Evolutionary conservation across 176 grass and related monocot species (phyloP), one percentile per base, ranked within the genome.

Genomic region (Metroxylon sagu): DNA sequence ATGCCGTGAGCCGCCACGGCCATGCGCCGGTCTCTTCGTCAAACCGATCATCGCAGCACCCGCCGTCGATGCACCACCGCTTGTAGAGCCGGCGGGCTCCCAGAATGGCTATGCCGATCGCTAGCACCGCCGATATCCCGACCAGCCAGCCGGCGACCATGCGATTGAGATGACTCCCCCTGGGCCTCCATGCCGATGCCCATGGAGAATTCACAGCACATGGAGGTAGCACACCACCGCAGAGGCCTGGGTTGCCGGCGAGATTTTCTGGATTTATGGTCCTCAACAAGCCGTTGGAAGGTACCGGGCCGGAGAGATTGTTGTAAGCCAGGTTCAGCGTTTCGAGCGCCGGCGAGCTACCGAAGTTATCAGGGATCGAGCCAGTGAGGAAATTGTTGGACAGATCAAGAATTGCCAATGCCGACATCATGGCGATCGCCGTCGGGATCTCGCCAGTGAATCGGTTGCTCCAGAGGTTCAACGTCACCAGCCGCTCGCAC

Each of bases 281-380:
- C 28, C 70, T 72, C 14, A 97, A 6, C 21, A 97, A 54, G 18
- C 93, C 87, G 3, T 79, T 92, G 1, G 81, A 39, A 0, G 93
- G 87, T 57, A 97, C 84, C 17, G 81, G 74, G 6, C 93, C 93
- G 0, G 76, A 83, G 27, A 97, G 93, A 57, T 97, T 97, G 73
- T 97, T 97, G 81, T 97, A 80, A 18, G 93, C 81, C 60, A 97
- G 43, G 77, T 83, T 97, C 8, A 97, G 73, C 93, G 83, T 91
- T 53, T 97, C 93, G 8, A 97, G 79, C 52, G 93, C 87, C 16
- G 84, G 93, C 5, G 87, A 97, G 73, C 73, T 81, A 25, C 93
- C 93, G 57, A 97, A 97, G 50, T 91, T 92, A 39, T 50, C 77
- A 14, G 93, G 93, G 18, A 97, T 97, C 26, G 74, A 69, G 12